Evolutionary conservation across 495 filamentous ascomycete species (phyloP), one percentile per base, ranked within the genome.

Genomic region (Talaromyces proteolyticus): DNA sequence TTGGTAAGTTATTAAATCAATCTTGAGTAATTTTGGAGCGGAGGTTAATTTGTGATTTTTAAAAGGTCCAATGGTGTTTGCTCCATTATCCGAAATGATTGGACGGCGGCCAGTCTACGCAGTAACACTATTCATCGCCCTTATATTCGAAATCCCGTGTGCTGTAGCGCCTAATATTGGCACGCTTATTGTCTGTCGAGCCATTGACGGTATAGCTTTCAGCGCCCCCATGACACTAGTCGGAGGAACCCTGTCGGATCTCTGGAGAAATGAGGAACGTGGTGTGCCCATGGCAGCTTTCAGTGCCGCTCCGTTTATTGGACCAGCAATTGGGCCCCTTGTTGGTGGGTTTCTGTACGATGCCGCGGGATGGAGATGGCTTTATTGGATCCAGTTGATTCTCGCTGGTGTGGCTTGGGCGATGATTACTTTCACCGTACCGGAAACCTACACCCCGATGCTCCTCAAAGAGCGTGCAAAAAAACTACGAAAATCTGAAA

Each of bases 281-380:
- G 88, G 87, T 57, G 82, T 91, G 22, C 86, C 88, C 2, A 91
- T 92, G 87, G 87, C 87, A n/a, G 85, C 86, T 24, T 92, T 91
- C 66, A 82, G 77, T 22, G 86, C 87, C 22, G 87, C 86, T 23
- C 88, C 88, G 0, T 88, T 91, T 57, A 71, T 89, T 25, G 88
- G 87, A 3, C 87, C 87, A 39, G 87, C 86, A 5, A 78, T 80
- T 53, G 75, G 82, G 62, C 88, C 88, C 8, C 76, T 94, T 6
- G 74, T 83, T 20, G 88, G 89, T 63, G 89, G 89, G 38, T 90
- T 82, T 63, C 66, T 93, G 5, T 72, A 74, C 11, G 83, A 88
- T 55, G 76, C 76, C 3, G 67, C 69, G 0, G 85, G 84, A 45
- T 94, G 89, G 89, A 71, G 86, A 50, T 94, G 88, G 88, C 73